phyloP scores from a whole-genome alignment of 208 protist genomes.

The Lotmaria passim region DNA sequence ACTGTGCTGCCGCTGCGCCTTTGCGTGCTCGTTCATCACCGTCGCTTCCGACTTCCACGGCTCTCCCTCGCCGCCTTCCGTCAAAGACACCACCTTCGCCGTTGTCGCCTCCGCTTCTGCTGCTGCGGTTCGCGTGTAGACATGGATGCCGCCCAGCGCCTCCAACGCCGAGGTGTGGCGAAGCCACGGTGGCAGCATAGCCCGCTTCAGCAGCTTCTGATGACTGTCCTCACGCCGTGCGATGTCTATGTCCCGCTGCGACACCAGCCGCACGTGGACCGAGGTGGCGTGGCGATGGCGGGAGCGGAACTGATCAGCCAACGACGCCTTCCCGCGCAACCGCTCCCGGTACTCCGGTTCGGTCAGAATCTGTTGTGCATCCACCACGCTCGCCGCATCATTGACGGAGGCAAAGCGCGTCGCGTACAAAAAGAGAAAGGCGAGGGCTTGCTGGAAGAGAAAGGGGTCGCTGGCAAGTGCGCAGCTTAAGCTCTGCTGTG shows the following conservation, averaged over 20 bases:
- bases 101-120: not conserved
- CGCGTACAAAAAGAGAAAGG: slow-evolving; percentile 72
- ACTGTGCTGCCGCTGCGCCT: slow-evolving; percentile 6
- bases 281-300: slow-evolving; percentile 66
- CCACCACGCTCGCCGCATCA: slow-evolving; percentile 59
- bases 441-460: slow-evolving; percentile 85
- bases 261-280: slow-evolving; percentile 64
- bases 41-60: slow-evolving; percentile 1
- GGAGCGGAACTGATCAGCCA: slow-evolving; percentile 82
- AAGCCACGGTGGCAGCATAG: slow-evolving; percentile 85
- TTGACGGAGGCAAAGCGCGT: slow-evolving; percentile 73
- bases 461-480: slow-evolving; percentile 77
- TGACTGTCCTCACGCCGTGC: slow-evolving; percentile 45
- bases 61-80: not conserved
- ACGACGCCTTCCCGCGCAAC: slow-evolving; percentile 53
- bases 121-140: not conserved
- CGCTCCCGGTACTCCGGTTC: slow-evolving; percentile 72
- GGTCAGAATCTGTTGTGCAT: slow-evolving; percentile 81
- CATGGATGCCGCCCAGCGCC: slow-evolving; percentile 10
- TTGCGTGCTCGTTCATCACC: not conserved
- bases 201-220: slow-evolving; percentile 76
- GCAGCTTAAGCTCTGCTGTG: slow-evolving; percentile 31
- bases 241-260: slow-evolving; percentile 52
- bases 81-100: too few relatives aligned
- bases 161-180: slow-evolving; percentile 29